phyloP scores from a whole-genome alignment of 2,329 filamentous ascomycete species.

The Botrytis byssoidea region DNA sequence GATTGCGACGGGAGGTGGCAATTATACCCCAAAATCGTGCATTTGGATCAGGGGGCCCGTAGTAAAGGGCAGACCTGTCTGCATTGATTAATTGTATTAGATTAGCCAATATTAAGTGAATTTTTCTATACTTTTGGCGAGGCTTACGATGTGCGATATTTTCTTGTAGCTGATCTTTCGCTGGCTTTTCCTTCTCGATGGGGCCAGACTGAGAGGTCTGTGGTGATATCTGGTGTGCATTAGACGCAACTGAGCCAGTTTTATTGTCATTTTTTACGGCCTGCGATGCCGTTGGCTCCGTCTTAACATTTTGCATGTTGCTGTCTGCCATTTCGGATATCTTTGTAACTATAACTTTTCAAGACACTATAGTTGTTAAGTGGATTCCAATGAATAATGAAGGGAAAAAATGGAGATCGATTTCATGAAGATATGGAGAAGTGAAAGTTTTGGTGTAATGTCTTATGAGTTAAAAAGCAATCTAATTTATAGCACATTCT shows the following conservation, averaged over 20 bases:
- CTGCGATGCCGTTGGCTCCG: too few relatives aligned
- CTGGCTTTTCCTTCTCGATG: not conserved
- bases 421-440: not conserved
- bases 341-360: not conserved
- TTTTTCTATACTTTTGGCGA: accelerated
- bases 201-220: not conserved
- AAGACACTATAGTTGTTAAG: not conserved
- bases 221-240: not conserved
- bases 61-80: not conserved
- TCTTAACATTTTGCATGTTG: too few relatives aligned
- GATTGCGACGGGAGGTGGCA: not conserved
- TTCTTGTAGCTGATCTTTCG: not conserved
- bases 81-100: not conserved
- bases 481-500: not conserved
- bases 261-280: too few relatives aligned
- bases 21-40: not conserved
- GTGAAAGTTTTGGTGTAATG: too few relatives aligned
- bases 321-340: not conserved
- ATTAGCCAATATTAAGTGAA: too few relatives aligned
- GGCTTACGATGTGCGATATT: too few relatives aligned
- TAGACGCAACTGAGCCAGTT: too few relatives aligned
- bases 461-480: accelerated
- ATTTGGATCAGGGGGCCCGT: not conserved
- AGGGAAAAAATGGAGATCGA: too few relatives aligned
- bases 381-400: too few relatives aligned